phyloP scores from a whole-genome alignment of 495 filamentous ascomycete genomes.

The Opeltia flavorubescens region DNA sequence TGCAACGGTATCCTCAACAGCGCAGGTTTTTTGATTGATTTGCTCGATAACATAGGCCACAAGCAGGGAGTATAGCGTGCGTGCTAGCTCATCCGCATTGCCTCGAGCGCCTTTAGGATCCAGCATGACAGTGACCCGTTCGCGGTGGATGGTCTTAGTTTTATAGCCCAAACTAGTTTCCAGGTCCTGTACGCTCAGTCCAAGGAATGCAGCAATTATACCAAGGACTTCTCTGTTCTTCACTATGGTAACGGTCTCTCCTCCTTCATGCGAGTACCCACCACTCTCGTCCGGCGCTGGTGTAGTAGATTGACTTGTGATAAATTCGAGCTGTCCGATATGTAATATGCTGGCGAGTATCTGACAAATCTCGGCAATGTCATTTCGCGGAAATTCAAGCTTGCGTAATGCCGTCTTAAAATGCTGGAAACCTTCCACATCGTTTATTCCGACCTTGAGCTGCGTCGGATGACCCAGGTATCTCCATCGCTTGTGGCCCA shows the following conservation, averaged over 20 bases:
- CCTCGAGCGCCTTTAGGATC: constrained; percentile 79
- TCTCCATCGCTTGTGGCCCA: constrained; percentile 68
- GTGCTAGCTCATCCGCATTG: constrained; percentile 86
- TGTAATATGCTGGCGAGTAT: constrained; percentile 83
- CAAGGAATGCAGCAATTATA: constrained; percentile 83
- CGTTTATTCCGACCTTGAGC: constrained; percentile 91
- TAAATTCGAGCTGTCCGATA: constrained; percentile 89
- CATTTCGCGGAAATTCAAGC: constrained; percentile 79
- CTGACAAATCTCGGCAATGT: constrained; percentile 95
- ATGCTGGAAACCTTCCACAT: constrained; percentile 85
- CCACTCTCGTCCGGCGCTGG: constrained; percentile 80
- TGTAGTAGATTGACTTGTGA: constrained; percentile 60
- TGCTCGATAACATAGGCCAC: constrained; percentile 86
- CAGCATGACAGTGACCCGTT: constrained; percentile 93
- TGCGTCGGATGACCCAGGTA: constrained; percentile 95
- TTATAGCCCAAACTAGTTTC: constrained; percentile 86
- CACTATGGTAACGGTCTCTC: constrained; percentile 68
- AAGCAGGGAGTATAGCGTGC: constrained; percentile 88
- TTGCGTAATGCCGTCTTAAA: constrained; percentile 94
- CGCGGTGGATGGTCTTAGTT: constrained; percentile 84
- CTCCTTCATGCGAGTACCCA: constrained; percentile 90
- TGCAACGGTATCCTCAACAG: constrained; percentile 70
- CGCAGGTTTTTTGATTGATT: constrained; percentile 82
- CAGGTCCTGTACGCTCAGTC: constrained; percentile 62
- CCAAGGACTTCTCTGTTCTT: constrained; percentile 83